Evolutionary conservation across 2,329 filamentous ascomycete species (phyloP).

Genomic region (Scedosporium dehoogii): DNA sequence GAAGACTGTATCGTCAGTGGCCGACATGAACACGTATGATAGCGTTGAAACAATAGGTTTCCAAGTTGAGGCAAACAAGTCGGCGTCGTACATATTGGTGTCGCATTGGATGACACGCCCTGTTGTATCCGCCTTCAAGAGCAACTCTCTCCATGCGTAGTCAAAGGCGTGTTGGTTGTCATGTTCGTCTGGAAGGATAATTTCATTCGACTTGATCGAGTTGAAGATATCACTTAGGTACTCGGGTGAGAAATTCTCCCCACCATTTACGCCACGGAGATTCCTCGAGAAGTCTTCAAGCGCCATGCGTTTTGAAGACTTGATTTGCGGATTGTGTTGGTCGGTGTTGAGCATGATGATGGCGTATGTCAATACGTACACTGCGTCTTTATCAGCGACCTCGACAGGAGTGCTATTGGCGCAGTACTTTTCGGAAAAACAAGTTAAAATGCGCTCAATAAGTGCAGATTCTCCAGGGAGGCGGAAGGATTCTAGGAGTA

Average conservation of each 20-base stretch:
- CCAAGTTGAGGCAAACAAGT: conserved; percentile 97
- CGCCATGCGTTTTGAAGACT: conserved; percentile 70
- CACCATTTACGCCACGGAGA: conserved; percentile 79
- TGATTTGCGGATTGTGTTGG: conserved; percentile 89
- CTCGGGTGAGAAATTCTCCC: conserved; percentile 71
- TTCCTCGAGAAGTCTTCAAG: conserved; percentile 76
- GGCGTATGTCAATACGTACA: conserved; percentile 86
- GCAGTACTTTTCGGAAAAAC: conserved; percentile 81
- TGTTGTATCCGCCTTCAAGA: conserved; percentile 72
- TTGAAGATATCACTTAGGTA: conserved; percentile 83
- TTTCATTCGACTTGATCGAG: conserved; percentile 86
- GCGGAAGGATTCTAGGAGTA: conserved; percentile 84
- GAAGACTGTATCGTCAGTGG: conserved; percentile 92
- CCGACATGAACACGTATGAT: conserved; percentile 98
- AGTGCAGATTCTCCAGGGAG: conserved; percentile 86
- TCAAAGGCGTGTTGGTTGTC: conserved; percentile 95
- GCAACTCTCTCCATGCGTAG: conserved; percentile 91
- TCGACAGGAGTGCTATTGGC: conserved; percentile 58
- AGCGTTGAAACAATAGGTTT: conserved; percentile 87
- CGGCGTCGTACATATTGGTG: conserved; percentile 90
- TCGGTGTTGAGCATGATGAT: conserved; percentile 98
- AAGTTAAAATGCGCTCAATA: conserved; percentile 84
- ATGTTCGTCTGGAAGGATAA: conserved; percentile 93
- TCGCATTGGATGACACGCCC: conserved; percentile 69
- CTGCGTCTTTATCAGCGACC: conserved; percentile 75